phyloP scores from a whole-genome alignment of 2,329 filamentous ascomycete genomes.

The Gnomoniopsis smithogilvyi region DNA sequence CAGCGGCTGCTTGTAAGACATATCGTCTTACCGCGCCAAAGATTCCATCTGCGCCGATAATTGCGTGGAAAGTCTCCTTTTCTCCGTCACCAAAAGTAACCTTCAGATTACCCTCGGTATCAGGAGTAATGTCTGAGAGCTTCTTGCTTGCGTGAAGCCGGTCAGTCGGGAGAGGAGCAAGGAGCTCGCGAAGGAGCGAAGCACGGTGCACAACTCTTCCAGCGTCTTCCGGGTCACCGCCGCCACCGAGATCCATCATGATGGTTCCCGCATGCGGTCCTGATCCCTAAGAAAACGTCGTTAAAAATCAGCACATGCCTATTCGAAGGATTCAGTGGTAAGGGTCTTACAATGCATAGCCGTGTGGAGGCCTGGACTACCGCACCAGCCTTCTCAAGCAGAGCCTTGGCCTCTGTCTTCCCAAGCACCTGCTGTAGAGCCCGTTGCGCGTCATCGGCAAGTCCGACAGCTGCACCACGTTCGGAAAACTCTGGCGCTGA shows the following conservation, averaged over 20 bases:
- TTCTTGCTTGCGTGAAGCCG: slow-evolving; percentile 20
- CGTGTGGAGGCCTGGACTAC: slow-evolving; percentile 8
- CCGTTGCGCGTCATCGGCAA: slow-evolving; percentile 14
- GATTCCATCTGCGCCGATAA: slow-evolving; percentile 24
- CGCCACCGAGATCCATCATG: slow-evolving; percentile 16
- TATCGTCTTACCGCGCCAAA: slow-evolving; percentile 20
- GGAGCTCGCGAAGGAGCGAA: slow-evolving; percentile 19
- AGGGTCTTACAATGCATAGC: slow-evolving; percentile 8
- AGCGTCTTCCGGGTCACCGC: background rate
- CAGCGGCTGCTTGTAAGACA: slow-evolving; percentile 16
- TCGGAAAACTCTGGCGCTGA: slow-evolving; percentile 22
- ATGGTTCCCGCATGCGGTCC: slow-evolving; percentile 15
- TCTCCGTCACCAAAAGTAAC: slow-evolving; percentile 20
- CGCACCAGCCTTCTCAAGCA: slow-evolving; percentile 19
- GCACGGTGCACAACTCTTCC: slow-evolving; percentile 22
- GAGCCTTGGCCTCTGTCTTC: background rate
- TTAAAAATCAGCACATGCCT: background rate
- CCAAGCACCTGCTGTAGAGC: slow-evolving; percentile 18
- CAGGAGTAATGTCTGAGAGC: slow-evolving; percentile 10
- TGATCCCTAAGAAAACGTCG: slow-evolving; percentile 10
- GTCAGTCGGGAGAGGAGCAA: slow-evolving; percentile 16
- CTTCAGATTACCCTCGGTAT: background rate
- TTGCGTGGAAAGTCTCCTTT: slow-evolving; percentile 16
- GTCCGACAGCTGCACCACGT: slow-evolving; percentile 23
- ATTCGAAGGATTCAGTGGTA: background rate